Evolutionary conservation across 306 rosid genomes (phyloP), one percentile per base, ranked within the genome.

Genomic region (Benincasa hispida): DNA sequence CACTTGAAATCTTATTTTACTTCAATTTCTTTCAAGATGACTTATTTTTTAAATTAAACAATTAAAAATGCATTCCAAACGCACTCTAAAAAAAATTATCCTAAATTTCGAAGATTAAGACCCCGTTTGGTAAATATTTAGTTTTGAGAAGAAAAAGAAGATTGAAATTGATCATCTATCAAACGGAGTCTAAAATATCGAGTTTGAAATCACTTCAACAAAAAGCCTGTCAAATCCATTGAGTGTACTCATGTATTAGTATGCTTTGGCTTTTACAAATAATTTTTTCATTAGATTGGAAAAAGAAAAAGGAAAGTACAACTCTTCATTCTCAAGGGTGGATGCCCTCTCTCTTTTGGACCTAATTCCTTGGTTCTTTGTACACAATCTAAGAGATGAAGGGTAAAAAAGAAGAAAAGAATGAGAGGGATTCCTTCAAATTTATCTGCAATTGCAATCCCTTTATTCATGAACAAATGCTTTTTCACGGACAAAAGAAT

Each of bases 381-480:
- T 30, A 54, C 42, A 59, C 39, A 25, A n/a, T 32, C 28, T 45
- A 50, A 75, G 24, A 13, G 41, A 28, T 18, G 58, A 72, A 48
- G 32, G 14, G 51, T 10, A 67, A 24, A 68, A 24, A 68, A 37
- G 6, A 11, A 45, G 28, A 57, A 67, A 27, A 28, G 34, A 76
- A 78, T 77, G 45, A 77, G 59, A 55, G 62, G 82, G 83, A 76
- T 76, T 79, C 86, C 77, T 74, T 79, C 67, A 72, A 58, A 48
- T 61, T 75, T 79, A 82, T 81, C 77, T 41, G 72, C 84, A 74
- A 56, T 76, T 78, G 56, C 4, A 78, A 77, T 60, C 87, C 75
- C 86, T 63, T 76, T 80, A 82, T 77, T 86, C 39, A 72, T 22
- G 79, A 82, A 84, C 76, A 74, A 78, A 77, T 65, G 82, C 74